Conservation (phyloP, 1,139 yeast genomes). For the Pichiaceae sp. region DNA sequence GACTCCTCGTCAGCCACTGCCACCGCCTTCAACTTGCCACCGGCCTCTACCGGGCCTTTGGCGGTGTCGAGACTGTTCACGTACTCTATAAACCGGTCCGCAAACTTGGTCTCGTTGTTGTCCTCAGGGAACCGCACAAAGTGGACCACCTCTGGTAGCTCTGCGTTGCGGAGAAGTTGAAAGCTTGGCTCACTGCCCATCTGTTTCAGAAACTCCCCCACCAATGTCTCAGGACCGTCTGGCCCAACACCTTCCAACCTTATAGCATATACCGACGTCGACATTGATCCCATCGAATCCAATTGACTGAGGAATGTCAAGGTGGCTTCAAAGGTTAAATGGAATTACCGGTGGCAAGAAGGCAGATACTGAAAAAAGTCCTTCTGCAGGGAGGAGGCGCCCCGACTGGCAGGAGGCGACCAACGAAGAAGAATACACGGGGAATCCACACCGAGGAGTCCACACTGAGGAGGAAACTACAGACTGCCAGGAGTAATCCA, state of each 20-base stretch:
- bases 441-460: no score
- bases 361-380: neutral
- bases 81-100: conserved; percentile 10
- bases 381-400: no score
- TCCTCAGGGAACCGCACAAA: conserved; percentile 10
- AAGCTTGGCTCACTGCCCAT: neutral
- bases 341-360: neutral
- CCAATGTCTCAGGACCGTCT: no score
- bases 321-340: neutral
- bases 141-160: neutral
- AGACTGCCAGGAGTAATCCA: no score
- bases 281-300: neutral
- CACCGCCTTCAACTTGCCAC: no score
- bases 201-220: neutral
- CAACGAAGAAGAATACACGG: no score
- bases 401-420: no score
- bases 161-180: neutral
- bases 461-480: no score
- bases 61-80: conserved; percentile 5
- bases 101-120: conserved; percentile 4
- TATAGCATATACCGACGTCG: neutral
- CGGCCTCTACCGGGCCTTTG: neutral
- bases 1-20: no score
- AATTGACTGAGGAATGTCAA: neutral
- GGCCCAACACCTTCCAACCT: no score